A percentile compares a stretch with the other conserved stretches of the same genome.
Evolutionary conservation across 179 eudicot genomes (phyloP).

Genomic region (Carnegiea gigantea): DNA sequence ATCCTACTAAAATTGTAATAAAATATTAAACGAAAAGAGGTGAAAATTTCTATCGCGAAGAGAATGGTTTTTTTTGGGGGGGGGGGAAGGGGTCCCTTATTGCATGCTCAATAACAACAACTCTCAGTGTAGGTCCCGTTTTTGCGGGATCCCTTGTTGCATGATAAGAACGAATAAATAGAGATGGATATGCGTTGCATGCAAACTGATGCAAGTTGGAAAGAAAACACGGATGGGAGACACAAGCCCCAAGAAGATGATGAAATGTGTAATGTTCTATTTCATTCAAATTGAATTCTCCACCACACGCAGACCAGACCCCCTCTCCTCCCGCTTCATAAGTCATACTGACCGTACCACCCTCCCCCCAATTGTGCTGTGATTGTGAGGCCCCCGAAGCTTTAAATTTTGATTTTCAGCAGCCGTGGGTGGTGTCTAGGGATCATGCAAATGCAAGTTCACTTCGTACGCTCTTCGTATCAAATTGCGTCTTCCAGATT

Average conservation of each 20-base stretch:
- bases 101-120: too few species aligned
- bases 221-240: slow-evolving; percentile 20
- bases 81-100: too few species aligned
- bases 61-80: too few species aligned
- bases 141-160: too few species aligned
- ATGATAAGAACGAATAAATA: slow-evolving; percentile 14
- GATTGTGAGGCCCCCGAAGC: not conserved
- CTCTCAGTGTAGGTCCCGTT: too few species aligned
- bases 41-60: too few species aligned
- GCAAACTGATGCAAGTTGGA: not conserved
- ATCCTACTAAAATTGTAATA: too few species aligned
- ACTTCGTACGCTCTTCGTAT: slow-evolving; percentile 28
- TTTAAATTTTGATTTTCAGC: not conserved
- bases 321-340: slow-evolving; percentile 1
- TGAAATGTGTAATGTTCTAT: not conserved
- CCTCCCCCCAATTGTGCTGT: not conserved
- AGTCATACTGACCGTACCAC: not conserved
- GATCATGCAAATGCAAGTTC: slow-evolving; percentile 21
- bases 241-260: slow-evolving; percentile 37
- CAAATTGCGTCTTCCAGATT: not conserved
- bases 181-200: not conserved
- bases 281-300: slow-evolving; percentile 6
- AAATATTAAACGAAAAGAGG: too few species aligned
- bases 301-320: slow-evolving; percentile 6
- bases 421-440: slow-evolving; percentile 28